Conservation (phyloP, 1,284 basidiomycete genomes). For the Quambalaria eucalypti region DNA sequence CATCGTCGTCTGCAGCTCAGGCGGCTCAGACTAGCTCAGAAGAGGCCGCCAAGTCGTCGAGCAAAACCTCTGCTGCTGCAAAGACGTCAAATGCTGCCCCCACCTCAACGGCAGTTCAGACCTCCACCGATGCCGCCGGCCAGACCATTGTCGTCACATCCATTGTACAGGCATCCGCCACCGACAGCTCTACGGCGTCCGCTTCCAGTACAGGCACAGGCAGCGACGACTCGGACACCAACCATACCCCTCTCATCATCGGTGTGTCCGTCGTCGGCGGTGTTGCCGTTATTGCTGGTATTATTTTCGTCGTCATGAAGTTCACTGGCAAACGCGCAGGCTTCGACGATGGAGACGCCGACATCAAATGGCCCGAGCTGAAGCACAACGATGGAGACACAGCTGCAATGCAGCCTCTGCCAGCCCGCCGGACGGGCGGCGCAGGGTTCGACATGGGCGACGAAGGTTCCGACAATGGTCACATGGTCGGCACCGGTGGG, state of each 20-base stretch:
- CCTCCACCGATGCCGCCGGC: slow-evolving; percentile 10
- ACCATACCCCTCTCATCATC: slow-evolving; percentile 36
- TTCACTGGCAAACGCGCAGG: slow-evolving; percentile 27
- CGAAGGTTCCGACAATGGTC: slow-evolving; percentile 25
- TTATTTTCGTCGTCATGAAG: slow-evolving; percentile 37
- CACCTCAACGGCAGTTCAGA: neutral
- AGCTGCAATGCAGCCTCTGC: slow-evolving; percentile 36
- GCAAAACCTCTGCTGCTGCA: slow-evolving; percentile 9
- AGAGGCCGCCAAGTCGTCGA: slow-evolving; percentile 11
- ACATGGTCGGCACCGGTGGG: no score
- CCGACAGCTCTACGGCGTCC: neutral
- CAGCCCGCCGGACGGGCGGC: slow-evolving; percentile 37
- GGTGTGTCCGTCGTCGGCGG: slow-evolving; percentile 38
- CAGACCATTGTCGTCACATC: slow-evolving; percentile 8
- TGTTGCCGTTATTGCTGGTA: slow-evolving; percentile 25
- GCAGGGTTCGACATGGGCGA: slow-evolving; percentile 45
- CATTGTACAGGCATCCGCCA: neutral
- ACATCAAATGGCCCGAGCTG: slow-evolving; percentile 46
- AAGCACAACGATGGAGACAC: slow-evolving; percentile 29
- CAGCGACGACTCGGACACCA: neutral
- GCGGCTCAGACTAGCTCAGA: slow-evolving; percentile 6
- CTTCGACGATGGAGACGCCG: slow-evolving; percentile 29
- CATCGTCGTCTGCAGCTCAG: slow-evolving; percentile 4
- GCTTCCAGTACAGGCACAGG: slow-evolving; percentile 7
- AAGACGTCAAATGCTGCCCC: neutral